A percentile compares a stretch with the other conserved stretches of the same genome.
Conservation (phyloP, 148 eudicot genomes). For the Silene uniflora region DNA sequence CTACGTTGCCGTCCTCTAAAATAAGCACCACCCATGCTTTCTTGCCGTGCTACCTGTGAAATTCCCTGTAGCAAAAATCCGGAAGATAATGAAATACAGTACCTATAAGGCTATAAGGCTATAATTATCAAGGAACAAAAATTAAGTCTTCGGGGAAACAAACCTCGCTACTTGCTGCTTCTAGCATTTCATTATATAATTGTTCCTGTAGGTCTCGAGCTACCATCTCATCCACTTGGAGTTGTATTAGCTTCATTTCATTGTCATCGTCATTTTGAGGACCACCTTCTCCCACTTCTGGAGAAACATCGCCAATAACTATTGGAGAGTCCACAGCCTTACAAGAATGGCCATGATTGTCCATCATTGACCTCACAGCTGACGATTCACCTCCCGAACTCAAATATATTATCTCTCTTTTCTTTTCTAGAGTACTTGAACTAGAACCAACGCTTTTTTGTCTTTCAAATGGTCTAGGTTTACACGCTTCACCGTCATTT, state of each 20-base stretch:
- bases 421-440: constrained; percentile 38
- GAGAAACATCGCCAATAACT: constrained; percentile 42
- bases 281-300: constrained; percentile 30
- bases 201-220: constrained; percentile 94
- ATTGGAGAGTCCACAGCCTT: constrained; percentile 29
- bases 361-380: constrained; percentile 32
- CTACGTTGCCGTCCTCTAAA: constrained; percentile 29
- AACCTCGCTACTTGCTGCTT: constrained; percentile 48
- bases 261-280: constrained; percentile 32
- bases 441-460: constrained; percentile 42
- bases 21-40: constrained; percentile 28
- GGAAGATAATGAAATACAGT: not conserved
- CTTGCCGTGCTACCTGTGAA: constrained; percentile 41
- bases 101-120: too few relatives aligned
- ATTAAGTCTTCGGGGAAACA: not conserved
- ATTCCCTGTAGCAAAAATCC: constrained; percentile 30
- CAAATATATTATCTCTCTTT: constrained; percentile 34
- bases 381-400: constrained; percentile 44
- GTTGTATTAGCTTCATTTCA: constrained; percentile 55
- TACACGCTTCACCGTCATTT: constrained; percentile 14
- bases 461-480: constrained; percentile 31
- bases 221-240: constrained; percentile 82
- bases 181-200: constrained; percentile 63
- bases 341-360: constrained; percentile 20
- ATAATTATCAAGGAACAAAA: not conserved